Base-by-base conservation (phyloP, 257 asterid genomes). In the Nyctanthes arbortristis region DNA sequence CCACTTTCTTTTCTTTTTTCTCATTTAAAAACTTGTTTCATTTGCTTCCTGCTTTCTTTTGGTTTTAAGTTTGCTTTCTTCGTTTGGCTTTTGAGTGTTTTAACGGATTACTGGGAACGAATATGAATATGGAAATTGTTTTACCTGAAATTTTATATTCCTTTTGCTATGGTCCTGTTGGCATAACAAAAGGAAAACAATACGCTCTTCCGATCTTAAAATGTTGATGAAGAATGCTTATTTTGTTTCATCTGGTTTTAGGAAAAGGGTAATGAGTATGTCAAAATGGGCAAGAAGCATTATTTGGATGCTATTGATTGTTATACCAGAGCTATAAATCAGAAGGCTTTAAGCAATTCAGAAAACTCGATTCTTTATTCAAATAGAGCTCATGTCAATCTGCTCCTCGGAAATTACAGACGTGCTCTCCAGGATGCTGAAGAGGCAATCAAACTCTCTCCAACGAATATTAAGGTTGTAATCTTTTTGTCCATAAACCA, bases 331-430 rank as follows among this genome's bases (percentile, higher is more conserved):
- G 96, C 96, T 52, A 86, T 93, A 75, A 85, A 89, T 79, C 99
- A 91, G 85, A 91, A 87, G 72, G 93, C 93, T 11, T 84, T 91
- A 66, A 71, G 75, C 60, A 89, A 88, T 81, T 67, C 95, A 5
- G 99, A 89, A 35, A 78, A 45, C 60, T 89, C 97, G 29, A 37
- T 87, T 45, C 71, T 89, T 43, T 86, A 86, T 86, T 88, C 97
- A 16, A 94, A 94, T 63, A 78, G 97, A 80, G 96, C 97, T 55
- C 99, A 91, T 82, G 96, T 88, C 69, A 89, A 93, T 87, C 76
- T 93, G 72, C 88, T 93, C 45, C 47, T 91, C 33, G 96, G 92
- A 54, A 93, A 93, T 80, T 63, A 73, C 78, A 82, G 97, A 75
- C 91, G 95, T 56, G 91, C 97, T 33, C 82, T 93, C 32, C 84